Evolutionary conservation across 768 basidiomycete species (phyloP), one percentile per base, ranked within the genome.

Genomic region (Amanita inopinata): DNA sequence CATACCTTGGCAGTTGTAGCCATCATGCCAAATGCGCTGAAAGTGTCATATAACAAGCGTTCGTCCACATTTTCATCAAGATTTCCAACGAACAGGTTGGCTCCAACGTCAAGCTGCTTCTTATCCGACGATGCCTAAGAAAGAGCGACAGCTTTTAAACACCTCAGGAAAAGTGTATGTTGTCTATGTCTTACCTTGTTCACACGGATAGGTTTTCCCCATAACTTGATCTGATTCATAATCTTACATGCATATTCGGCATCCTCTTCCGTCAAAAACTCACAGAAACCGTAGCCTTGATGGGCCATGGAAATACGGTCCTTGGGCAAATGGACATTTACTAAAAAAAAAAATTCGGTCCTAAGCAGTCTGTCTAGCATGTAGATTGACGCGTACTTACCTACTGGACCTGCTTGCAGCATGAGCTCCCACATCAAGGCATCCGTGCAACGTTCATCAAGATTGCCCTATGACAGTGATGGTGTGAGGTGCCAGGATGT

Each of bases 201-300:
- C 50, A 99, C 94, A 51, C 96, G 75, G 46, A 99, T 96, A 23
- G 96, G 96, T 59, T 98, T 98, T 18, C 96, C 96, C 78, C 87
- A 99, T 40, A 99, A 63, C 64, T 99, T 99, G 60, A 99, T 98
- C 72, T 97, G 94, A 61, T 99, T 99, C 94, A 98, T 97, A 54
- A 98, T 97, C 73, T 97, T 96, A 75, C 94, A 97, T 45, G 92
- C 94, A 63, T 99, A 99, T 64, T 99, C 96, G 49, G 96, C 92
- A 66, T 98, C 96, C 61, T 96, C 93, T 68, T 98, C 93, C 28
- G 92, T 92, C 63, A 94, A 69, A 63, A 99, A 98, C 71, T 99
- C 96, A 75, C 94, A 97, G 67, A 99, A 99, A 30, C 96, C 96
- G 65, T 97, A 99, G 35, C 96, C 96, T 65, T 99, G 96, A 60